phyloP scores from a whole-genome alignment of 2,329 filamentous ascomycete genomes.

The Setomelanomma holmii region DNA sequence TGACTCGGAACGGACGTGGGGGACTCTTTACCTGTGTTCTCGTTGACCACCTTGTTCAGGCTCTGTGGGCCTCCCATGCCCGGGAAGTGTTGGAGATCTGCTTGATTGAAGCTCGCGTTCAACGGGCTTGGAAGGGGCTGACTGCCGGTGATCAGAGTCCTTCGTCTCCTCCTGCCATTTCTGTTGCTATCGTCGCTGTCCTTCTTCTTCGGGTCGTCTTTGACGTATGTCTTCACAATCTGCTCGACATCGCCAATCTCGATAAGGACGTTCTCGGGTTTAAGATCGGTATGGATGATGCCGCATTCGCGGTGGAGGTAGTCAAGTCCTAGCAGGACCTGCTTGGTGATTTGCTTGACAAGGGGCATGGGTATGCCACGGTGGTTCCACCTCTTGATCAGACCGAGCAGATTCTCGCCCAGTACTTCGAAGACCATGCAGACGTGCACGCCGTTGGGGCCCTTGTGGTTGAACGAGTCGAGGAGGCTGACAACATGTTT shows the following conservation, averaged over 20 bases:
- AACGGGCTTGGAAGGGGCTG: conserved; percentile 94
- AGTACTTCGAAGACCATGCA: conserved; percentile 99
- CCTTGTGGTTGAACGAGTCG: conserved; percentile 97
- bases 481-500: conserved; percentile 95
- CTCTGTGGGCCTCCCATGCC: conserved; percentile 66
- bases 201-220: conserved; percentile 71
- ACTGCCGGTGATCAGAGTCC: conserved; percentile 95
- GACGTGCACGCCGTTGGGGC: conserved; percentile 93
- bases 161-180: conserved; percentile 85
- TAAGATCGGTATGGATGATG: conserved; percentile 97
- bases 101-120: conserved; percentile 86
- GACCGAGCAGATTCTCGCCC: conserved; percentile 89
- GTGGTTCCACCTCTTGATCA: conserved; percentile 99
- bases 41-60: conserved; percentile 83
- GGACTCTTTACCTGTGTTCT: conserved; percentile 66
- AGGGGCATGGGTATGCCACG: conserved; percentile 94
- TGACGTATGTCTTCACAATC: conserved; percentile 95
- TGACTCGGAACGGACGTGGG: conserved; percentile 52
- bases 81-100: conserved; percentile 69
- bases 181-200: conserved; percentile 87
- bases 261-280: conserved; percentile 97
- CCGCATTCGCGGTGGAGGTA: conserved; percentile 97
- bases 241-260: conserved; percentile 99
- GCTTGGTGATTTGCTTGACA: conserved; percentile 98
- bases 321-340: conserved; percentile 92